Conservation (phyloP, 148 eudicot species). For the Bassia scoparia region DNA sequence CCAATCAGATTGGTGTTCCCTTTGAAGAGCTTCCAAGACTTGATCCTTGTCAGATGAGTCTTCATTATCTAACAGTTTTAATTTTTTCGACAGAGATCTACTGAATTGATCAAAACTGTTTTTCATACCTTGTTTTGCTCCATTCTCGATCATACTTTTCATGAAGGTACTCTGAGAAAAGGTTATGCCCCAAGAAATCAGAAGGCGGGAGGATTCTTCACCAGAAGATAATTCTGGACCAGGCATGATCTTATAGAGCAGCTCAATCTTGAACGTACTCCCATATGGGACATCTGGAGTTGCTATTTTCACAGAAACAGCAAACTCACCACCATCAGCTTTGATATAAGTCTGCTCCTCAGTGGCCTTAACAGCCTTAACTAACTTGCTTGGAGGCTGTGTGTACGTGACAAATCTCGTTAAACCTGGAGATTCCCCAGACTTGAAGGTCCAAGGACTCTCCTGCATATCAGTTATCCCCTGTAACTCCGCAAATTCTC, state of each 20-base stretch:
- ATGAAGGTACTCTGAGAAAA: slow-evolving; percentile 71
- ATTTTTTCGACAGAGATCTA: slow-evolving; percentile 46
- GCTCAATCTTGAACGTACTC: slow-evolving; percentile 51
- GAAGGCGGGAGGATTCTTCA: slow-evolving; percentile 62
- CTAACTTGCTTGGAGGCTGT: slow-evolving; percentile 60
- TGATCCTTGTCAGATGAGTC: slow-evolving; percentile 49
- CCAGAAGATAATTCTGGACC: slow-evolving; percentile 59
- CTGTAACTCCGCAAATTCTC: slow-evolving; percentile 52
- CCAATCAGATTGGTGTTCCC: slow-evolving; percentile 63
- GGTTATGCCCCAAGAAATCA: slow-evolving; percentile 66
- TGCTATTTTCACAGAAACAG: slow-evolving; percentile 47
- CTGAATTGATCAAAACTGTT: slow-evolving; percentile 70
- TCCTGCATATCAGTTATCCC: slow-evolving; percentile 63
- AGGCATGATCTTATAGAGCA: slow-evolving; percentile 61
- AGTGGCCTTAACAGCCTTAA: slow-evolving; percentile 72
- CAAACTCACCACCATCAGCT: slow-evolving; percentile 61
- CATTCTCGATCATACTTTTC: slow-evolving; percentile 76
- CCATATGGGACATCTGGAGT: slow-evolving; percentile 96
- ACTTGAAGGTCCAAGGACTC: slow-evolving; percentile 64
- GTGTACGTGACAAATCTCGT: slow-evolving; percentile 63
- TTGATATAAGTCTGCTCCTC: slow-evolving; percentile 73
- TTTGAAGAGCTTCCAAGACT: slow-evolving; percentile 51
- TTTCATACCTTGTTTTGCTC: slow-evolving; percentile 76
- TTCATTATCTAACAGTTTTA: slow-evolving; percentile 36
- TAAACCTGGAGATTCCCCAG: slow-evolving; percentile 43